A percentile compares a stretch with the other conserved stretches of the same genome.
These are phyloP conservation scores for Cucurbita ficifolia DNA, from an alignment of 306 rosid species.

Conservation along the genomic window DNA sequence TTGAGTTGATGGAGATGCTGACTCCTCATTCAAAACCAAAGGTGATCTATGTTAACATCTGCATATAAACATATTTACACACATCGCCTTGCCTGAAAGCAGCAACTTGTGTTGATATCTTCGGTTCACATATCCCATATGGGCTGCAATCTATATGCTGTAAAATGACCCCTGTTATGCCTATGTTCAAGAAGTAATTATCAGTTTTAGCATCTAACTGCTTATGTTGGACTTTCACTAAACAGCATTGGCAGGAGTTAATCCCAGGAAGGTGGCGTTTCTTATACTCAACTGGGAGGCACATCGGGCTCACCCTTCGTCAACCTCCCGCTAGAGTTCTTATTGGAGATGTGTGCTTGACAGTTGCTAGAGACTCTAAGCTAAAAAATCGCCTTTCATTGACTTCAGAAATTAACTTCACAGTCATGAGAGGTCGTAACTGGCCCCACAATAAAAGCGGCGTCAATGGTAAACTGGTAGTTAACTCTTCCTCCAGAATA, in stretches of 20 bases:
- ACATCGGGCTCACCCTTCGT: slow-evolving; percentile 77
- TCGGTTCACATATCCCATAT: neutral
- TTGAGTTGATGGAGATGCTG: slow-evolving; percentile 89
- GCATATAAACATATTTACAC: neutral
- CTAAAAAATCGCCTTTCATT: slow-evolving; percentile 40
- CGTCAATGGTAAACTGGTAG: slow-evolving; percentile 51
- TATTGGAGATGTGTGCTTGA: slow-evolving; percentile 55
- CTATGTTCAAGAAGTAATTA: neutral
- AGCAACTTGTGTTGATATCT: neutral
- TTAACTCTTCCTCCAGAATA: slow-evolving; percentile 39
- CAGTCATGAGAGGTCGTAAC: slow-evolving; percentile 53
- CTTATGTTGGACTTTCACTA: neutral
- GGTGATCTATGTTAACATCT: slow-evolving; percentile 28
- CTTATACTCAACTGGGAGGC: slow-evolving; percentile 82
- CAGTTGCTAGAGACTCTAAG: slow-evolving; percentile 38
- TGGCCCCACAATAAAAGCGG: slow-evolving; percentile 93
- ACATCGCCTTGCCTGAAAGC: neutral
- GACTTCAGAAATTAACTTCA: slow-evolving; percentile 52
- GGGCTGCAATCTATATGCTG: neutral
- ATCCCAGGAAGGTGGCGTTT: slow-evolving; percentile 97
- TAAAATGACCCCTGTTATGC: neutral
- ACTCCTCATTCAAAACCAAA: slow-evolving; percentile 82
- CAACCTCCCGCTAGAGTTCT: slow-evolving; percentile 73
- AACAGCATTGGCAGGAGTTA: slow-evolving; percentile 74
- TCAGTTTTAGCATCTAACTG: neutral